Conservation (phyloP, 2,329 filamentous ascomycete species). For the Trichoderma atroviride region DNA sequence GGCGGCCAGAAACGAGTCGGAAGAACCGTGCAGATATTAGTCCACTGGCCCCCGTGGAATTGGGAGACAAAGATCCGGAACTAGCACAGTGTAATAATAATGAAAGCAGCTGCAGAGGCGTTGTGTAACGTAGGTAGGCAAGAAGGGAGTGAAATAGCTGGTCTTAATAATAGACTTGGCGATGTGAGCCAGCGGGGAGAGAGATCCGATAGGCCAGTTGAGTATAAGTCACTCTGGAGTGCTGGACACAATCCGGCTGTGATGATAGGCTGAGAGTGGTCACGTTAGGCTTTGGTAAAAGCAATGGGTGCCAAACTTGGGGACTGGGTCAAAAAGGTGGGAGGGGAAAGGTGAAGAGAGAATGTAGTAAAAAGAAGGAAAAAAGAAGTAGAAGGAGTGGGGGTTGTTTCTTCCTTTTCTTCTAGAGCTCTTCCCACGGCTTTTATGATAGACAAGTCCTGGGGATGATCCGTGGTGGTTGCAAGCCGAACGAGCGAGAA, state of each 20-base stretch:
- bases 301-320: not conserved
- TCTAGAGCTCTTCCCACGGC: not conserved
- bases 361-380: not conserved
- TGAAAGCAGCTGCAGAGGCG: not conserved
- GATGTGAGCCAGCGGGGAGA: not conserved
- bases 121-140: not conserved
- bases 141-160: not conserved
- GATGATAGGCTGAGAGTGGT: not conserved
- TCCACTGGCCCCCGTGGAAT: not conserved
- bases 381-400: not conserved
- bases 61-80: not conserved
- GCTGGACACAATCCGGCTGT: not conserved
- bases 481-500: not conserved
- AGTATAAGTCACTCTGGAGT: not conserved
- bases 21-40: not conserved
- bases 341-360: not conserved
- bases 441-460: not conserved
- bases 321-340: not conserved
- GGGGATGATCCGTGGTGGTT: not conserved
- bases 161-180: not conserved
- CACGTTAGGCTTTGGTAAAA: not conserved
- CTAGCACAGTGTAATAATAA: not conserved
- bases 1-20: not conserved
- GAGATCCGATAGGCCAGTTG: slow-evolving; percentile 1
- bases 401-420: not conserved